These are phyloP conservation scores for Coemansia sp. DNA, from an alignment of 192 early-diverging fungal genomes.

Conservation along the genomic window DNA sequence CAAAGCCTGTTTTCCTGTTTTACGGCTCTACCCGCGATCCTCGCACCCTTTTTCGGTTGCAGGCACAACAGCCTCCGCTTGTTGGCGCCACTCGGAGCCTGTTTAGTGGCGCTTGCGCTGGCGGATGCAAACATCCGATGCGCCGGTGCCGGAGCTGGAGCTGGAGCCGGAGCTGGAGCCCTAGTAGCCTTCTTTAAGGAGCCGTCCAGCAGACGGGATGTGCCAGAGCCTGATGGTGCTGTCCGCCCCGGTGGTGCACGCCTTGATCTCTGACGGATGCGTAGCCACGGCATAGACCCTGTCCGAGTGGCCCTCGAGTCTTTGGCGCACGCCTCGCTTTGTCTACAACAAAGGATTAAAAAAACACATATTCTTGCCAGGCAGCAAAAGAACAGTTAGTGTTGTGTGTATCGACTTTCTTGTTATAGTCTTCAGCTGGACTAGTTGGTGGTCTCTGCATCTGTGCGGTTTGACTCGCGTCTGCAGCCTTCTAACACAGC, in stretches of 20 bases:
- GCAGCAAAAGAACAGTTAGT: slow-evolving; percentile 4
- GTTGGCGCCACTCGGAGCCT: background rate
- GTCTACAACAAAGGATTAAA: slow-evolving; percentile 19
- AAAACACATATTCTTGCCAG: background rate
- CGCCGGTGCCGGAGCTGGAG: background rate
- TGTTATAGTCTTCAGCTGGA: slow-evolving; percentile 4
- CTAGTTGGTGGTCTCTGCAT: no score
- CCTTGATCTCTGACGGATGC: slow-evolving; percentile 80
- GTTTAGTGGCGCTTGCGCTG: background rate
- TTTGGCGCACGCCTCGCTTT: slow-evolving; percentile 58
- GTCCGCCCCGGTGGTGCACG: slow-evolving; percentile 51
- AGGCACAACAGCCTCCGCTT: background rate
- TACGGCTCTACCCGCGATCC: background rate
- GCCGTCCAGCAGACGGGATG: slow-evolving; percentile 47
- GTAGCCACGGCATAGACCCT: slow-evolving; percentile 90
- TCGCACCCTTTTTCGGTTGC: no score
- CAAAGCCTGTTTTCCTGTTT: background rate
- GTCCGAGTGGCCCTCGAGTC: slow-evolving; percentile 90
- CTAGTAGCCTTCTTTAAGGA: slow-evolving; percentile 40
- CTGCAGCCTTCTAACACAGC: no score
- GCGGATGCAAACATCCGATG: background rate
- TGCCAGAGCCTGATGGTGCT: slow-evolving; percentile 51
- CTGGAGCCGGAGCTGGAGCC: no score
- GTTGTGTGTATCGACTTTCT: background rate
- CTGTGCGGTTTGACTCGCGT: no score